phyloP scores from a whole-genome alignment of 371 early-diverging fungal species.

The Actinomucor elegans region DNA sequence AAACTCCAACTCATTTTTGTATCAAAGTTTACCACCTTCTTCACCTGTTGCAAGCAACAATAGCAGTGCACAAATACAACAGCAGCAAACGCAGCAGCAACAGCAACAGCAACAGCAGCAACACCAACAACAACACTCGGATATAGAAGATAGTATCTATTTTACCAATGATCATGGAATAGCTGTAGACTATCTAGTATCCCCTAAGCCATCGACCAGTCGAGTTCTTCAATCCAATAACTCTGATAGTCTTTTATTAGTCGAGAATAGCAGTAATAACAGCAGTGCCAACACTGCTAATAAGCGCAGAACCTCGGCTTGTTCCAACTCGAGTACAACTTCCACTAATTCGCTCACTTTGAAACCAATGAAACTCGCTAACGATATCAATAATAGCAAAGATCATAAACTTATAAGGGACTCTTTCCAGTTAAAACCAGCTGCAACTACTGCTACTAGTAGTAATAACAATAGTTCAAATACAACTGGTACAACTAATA shows the following conservation, averaged over 20 bases:
- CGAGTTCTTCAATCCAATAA: background rate
- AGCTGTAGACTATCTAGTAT: slow-evolving; percentile 17
- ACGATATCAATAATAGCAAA: slow-evolving; percentile 5
- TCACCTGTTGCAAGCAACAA: slow-evolving; percentile 5
- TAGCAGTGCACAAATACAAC: background rate
- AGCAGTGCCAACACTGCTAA: background rate
- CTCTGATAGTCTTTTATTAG: no score
- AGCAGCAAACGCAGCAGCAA: slow-evolving; percentile 6
- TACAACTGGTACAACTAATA: background rate
- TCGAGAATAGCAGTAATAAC: background rate
- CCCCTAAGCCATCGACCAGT: slow-evolving; percentile 21
- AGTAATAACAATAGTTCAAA: background rate
- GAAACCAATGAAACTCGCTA: slow-evolving; percentile 10
- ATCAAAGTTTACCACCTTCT: slow-evolving; percentile 11
- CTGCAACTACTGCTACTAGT: background rate
- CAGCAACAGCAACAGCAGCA: slow-evolving; percentile 6
- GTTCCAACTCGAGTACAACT: slow-evolving; percentile 1
- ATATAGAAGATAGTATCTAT: slow-evolving; percentile 4
- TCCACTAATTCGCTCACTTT: background rate
- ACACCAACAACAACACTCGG: slow-evolving; percentile 1
- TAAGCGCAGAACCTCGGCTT: slow-evolving; percentile 6
- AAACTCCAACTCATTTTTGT: slow-evolving; percentile 10
- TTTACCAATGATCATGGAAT: slow-evolving; percentile 7
- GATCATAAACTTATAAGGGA: slow-evolving; percentile 7
- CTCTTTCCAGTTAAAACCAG: slow-evolving; percentile 7